These are phyloP conservation scores for Holtermanniella nyarrowii DNA, from an alignment of 768 basidiomycete genomes.

Conservation along the genomic window DNA sequence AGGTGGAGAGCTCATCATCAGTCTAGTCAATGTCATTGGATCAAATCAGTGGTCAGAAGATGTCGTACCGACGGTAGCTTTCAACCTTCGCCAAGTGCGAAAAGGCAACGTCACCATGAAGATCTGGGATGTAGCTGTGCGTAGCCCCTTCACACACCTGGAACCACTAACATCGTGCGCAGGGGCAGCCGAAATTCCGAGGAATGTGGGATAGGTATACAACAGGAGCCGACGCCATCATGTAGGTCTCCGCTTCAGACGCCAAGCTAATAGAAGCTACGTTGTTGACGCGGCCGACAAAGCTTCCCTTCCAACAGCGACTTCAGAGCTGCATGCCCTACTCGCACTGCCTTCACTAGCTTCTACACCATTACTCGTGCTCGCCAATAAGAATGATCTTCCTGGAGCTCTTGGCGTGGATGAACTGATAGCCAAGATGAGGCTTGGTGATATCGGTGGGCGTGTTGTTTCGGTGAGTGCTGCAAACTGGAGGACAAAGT, in stretches of 20 bases:
- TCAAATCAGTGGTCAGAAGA: constrained; percentile 83
- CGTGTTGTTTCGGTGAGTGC: constrained; percentile 33
- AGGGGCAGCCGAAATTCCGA: constrained; percentile 84
- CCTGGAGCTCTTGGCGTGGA: constrained; percentile 66
- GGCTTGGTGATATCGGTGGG: constrained; percentile 27
- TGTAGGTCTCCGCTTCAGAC: constrained; percentile 49
- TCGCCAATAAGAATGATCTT: constrained; percentile 90
- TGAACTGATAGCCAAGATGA: constrained; percentile 71
- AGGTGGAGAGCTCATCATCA: constrained; percentile 1
- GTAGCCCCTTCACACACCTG: constrained; percentile 14
- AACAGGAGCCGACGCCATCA: constrained; percentile 80
- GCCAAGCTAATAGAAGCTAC: constrained; percentile 48
- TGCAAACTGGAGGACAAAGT: neutral
- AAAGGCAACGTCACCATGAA: constrained; percentile 86
- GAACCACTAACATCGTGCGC: neutral
- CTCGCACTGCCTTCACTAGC: constrained; percentile 25
- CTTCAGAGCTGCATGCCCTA: constrained; percentile 33
- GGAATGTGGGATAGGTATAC: constrained; percentile 95
- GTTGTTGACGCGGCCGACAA: constrained; percentile 85
- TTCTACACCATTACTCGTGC: constrained; percentile 31
- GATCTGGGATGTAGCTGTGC: constrained; percentile 88
- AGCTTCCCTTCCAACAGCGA: constrained; percentile 26
- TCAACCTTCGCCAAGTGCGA: constrained; percentile 76
- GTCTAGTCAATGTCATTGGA: constrained; percentile 73
- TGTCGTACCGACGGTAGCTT: constrained; percentile 90